Conservation (phyloP, 2,329 filamentous ascomycete species). For the Scytalidium lignicola region DNA sequence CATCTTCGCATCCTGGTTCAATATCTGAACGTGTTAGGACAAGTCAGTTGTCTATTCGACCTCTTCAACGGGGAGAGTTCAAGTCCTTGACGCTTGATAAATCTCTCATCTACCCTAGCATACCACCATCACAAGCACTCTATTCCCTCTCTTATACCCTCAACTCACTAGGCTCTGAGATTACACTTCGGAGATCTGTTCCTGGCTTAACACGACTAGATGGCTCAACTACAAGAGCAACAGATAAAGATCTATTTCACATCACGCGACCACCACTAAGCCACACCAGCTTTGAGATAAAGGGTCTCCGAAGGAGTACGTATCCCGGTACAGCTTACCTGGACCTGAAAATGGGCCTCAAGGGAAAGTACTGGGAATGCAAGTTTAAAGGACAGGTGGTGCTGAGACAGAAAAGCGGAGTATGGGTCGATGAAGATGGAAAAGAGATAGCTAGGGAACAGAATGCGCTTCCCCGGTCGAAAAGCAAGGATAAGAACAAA, state of each 20-base stretch:
- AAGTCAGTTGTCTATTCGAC: not conserved
- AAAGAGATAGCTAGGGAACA: slow-evolving; percentile 6
- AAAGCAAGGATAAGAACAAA: slow-evolving; percentile 1
- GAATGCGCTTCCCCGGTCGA: slow-evolving; percentile 3
- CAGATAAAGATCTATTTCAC: slow-evolving; percentile 10
- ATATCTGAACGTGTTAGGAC: not conserved
- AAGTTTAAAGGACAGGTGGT: slow-evolving; percentile 6
- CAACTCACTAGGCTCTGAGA: slow-evolving; percentile 8
- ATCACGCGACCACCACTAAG: slow-evolving; percentile 5
- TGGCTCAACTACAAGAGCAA: slow-evolving; percentile 1
- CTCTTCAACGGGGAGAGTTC: not conserved
- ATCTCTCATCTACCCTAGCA: slow-evolving; percentile 11
- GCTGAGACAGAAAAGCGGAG: slow-evolving; percentile 3
- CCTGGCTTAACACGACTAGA: not conserved
- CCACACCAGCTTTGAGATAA: slow-evolving; percentile 3
- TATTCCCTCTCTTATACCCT: slow-evolving; percentile 11
- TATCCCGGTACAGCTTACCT: slow-evolving; percentile 5
- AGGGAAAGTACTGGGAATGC: slow-evolving; percentile 10
- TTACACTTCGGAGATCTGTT: slow-evolving; percentile 8
- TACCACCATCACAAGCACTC: slow-evolving; percentile 8
- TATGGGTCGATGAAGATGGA: slow-evolving; percentile 7
- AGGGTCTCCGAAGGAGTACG: slow-evolving; percentile 8
- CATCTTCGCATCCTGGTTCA: not conserved
- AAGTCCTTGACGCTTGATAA: slow-evolving; percentile 7
- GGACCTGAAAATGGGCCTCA: slow-evolving; percentile 2